Percentiles rank a stretch among this genome's conserved stretches.
These are phyloP conservation scores for Pythium folliculosum DNA, from an alignment of 352 stramenopile genomes.

Conservation along the genomic window DNA sequence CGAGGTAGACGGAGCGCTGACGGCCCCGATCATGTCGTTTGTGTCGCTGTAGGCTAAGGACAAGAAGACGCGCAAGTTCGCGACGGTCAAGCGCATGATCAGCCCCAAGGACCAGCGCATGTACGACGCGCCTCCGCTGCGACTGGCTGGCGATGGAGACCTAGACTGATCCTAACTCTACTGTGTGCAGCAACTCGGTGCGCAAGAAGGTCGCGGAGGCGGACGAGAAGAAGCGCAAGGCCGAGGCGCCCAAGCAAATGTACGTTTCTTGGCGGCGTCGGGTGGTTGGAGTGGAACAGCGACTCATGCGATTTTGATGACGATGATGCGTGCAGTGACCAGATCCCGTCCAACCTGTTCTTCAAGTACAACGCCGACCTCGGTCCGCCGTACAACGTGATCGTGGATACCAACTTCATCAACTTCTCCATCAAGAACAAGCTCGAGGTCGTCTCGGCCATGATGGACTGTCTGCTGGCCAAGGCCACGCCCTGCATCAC, in stretches of 20 bases:
- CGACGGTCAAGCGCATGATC: slow-evolving; percentile 98
- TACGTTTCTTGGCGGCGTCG: slow-evolving; percentile 28
- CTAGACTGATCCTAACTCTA: neutral
- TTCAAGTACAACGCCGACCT: slow-evolving; percentile 99
- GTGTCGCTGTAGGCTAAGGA: slow-evolving; percentile 86
- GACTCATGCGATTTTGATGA: too few relatives aligned
- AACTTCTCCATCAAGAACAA: slow-evolving; percentile 99
- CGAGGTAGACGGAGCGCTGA: neutral
- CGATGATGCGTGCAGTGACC: slow-evolving; percentile 90
- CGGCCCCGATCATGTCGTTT: slow-evolving; percentile 1
- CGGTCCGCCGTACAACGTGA: slow-evolving; percentile 97
- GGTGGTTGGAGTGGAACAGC: too few relatives aligned
- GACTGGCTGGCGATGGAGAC: too few relatives aligned
- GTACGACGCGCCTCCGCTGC: slow-evolving; percentile 69
- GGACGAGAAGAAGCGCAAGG: slow-evolving; percentile 90
- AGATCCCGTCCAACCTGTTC: slow-evolving; percentile 97
- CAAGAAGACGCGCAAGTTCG: slow-evolving; percentile 99
- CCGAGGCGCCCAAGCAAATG: slow-evolving; percentile 93
- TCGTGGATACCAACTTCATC: slow-evolving; percentile 99
- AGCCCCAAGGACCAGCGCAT: slow-evolving; percentile 97
- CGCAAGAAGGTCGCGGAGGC: slow-evolving; percentile 73
- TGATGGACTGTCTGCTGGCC: slow-evolving; percentile 99
- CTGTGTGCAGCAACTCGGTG: slow-evolving; percentile 62
- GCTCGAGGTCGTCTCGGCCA: slow-evolving; percentile 98
- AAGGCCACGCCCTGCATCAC: slow-evolving; percentile 98